Base-by-base conservation (phyloP, 2,329 filamentous ascomycete genomes). In the Arthrobotrys musiformis region DNA sequence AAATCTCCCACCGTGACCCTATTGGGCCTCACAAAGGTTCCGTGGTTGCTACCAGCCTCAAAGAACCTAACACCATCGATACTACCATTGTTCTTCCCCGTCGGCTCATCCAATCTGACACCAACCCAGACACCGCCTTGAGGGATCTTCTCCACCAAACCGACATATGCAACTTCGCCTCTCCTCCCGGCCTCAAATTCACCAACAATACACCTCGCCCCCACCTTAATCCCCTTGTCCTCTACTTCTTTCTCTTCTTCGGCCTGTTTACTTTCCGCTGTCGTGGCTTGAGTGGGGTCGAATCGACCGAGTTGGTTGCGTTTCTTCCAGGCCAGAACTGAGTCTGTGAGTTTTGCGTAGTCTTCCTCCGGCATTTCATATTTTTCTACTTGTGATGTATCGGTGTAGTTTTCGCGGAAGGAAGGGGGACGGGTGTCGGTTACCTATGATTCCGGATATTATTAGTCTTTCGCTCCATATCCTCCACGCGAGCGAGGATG, bases 291-390 rank as follows among this genome's bases (percentile, higher is more conserved):
- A 80, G 91, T 87, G 11, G 95, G 95, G 82, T 98, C 93, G 84
- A 99, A 99, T 37, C 95, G 92, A 61, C 95, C 95, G n/a, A 98
- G 89, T 83, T 96, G 94, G 84, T 97, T 90, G n/a, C 90, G 86
- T 85, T 92, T 94, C 85, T 99, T 99, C 93, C 93, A 98, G 4
- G 94, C 92, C 24, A 97, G 88, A 13, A 99, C 95, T 2, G 92
- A 94, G 84, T 97, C 93, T 48, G 90, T 86, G 82, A 94, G 93
- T 81, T 90, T 89, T 83, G 93, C 93, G 84, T 99, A 99, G 82
- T 94, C 91, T 60, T 90, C 88, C 63, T 88, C 86, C n/a, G 93
- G 92, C 87, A 99, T 91, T 79, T 91, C 89, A 83, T 95, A 98
- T 85, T 97, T 97, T 70, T 93, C 89, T 4, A 97, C 93, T 8